These are phyloP conservation scores for Fusarium sp. DNA, from an alignment of 2,329 filamentous ascomycete species.

Conservation along the genomic window DNA sequence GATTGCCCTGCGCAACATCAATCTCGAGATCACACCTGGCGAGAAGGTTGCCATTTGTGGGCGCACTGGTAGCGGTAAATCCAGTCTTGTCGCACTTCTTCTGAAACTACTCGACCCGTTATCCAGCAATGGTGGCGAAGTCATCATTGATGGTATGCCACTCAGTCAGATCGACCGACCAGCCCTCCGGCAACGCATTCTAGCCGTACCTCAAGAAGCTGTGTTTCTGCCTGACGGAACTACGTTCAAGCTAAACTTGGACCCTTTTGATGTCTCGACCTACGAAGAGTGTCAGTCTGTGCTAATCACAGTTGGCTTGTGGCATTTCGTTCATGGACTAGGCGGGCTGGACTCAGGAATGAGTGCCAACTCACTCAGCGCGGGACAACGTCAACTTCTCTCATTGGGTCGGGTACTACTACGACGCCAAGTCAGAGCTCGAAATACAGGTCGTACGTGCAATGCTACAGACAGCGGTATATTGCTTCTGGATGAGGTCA, in stretches of 20 bases:
- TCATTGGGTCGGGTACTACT: slow-evolving; percentile 70
- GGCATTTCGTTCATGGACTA: slow-evolving; percentile 46
- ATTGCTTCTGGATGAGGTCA: slow-evolving; percentile 57
- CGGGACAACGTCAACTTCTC: slow-evolving; percentile 73
- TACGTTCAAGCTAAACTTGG: slow-evolving; percentile 56
- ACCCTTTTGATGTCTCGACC: slow-evolving; percentile 50
- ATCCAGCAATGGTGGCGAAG: slow-evolving; percentile 35
- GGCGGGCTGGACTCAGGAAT: slow-evolving; percentile 54
- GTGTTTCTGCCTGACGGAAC: slow-evolving; percentile 61
- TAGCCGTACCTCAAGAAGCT: slow-evolving; percentile 64
- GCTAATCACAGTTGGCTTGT: slow-evolving; percentile 51
- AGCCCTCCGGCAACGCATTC: slow-evolving; percentile 58
- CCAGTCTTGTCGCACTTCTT: slow-evolving; percentile 54
- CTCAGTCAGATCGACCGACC: slow-evolving; percentile 54
- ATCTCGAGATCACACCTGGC: slow-evolving; percentile 45
- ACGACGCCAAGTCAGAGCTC: slow-evolving; percentile 43
- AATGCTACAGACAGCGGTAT: slow-evolving; percentile 39
- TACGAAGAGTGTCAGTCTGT: slow-evolving; percentile 48
- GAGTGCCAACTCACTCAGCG: slow-evolving; percentile 59
- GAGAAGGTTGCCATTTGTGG: slow-evolving; percentile 53
- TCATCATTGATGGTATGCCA: slow-evolving; percentile 57
- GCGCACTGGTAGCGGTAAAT: slow-evolving; percentile 57
- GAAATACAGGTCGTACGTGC: background rate
- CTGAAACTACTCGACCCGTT: slow-evolving; percentile 56
- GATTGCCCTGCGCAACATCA: slow-evolving; percentile 44